phyloP scores from a whole-genome alignment of 768 basidiomycete genomes.

The Crepidotus variabilis region DNA sequence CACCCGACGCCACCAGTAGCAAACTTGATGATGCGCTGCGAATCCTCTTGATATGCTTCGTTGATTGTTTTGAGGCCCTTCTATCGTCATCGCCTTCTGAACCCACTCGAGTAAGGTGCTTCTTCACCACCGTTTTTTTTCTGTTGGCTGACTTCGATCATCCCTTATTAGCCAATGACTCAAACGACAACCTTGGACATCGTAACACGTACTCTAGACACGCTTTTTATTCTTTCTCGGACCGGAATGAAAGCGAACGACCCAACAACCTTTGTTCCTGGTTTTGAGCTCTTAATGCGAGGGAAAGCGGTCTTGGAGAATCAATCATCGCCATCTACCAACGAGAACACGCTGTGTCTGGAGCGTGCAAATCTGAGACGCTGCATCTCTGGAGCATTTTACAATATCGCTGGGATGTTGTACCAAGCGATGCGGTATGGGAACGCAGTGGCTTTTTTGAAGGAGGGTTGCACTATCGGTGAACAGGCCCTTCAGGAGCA shows the following conservation, averaged over 20 bases:
- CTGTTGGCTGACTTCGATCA: background rate
- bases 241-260: slow-evolving; percentile 16
- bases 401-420: slow-evolving; percentile 65
- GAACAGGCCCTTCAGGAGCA: slow-evolving; percentile 37
- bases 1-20: background rate
- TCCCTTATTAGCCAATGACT: slow-evolving; percentile 8
- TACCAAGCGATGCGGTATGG: slow-evolving; percentile 58
- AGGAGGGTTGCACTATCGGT: slow-evolving; percentile 56
- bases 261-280: slow-evolving; percentile 31
- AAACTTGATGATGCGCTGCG: slow-evolving; percentile 5
- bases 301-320: slow-evolving; percentile 33
- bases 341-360: slow-evolving; percentile 14
- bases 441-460: slow-evolving; percentile 64
- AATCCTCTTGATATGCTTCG: slow-evolving; percentile 6
- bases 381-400: slow-evolving; percentile 68
- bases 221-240: slow-evolving; percentile 18
- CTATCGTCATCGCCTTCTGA: background rate
- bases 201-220: slow-evolving; percentile 21
- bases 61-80: background rate
- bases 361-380: slow-evolving; percentile 55
- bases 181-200: slow-evolving; percentile 9
- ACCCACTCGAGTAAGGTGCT: background rate
- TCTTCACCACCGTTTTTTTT: background rate
- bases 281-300: slow-evolving; percentile 44
- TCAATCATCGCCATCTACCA: slow-evolving; percentile 10